Conservation (phyloP, 305 asterid species). For the Coffea humblotiana region DNA sequence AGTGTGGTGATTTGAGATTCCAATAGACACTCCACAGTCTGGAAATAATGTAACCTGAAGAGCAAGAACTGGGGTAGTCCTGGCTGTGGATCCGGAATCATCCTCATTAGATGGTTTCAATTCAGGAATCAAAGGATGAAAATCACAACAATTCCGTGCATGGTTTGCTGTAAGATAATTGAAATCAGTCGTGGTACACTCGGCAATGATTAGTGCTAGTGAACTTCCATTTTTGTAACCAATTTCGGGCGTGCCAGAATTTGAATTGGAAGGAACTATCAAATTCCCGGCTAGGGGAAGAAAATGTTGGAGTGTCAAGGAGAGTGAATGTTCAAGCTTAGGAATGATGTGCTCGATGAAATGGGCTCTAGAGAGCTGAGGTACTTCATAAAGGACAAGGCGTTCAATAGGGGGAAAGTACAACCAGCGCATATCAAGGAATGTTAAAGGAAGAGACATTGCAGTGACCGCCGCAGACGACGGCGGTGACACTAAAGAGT, state of each 20-base stretch:
- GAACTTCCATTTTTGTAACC: neutral
- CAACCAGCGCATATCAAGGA: neutral
- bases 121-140: conserved; percentile 10
- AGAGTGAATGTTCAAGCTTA: neutral
- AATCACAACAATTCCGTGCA: neutral
- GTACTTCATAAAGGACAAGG: neutral
- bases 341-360: neutral
- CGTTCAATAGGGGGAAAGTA: neutral
- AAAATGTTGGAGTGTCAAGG: neutral
- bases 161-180: neutral
- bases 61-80: neutral
- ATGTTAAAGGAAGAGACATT: neutral
- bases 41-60: conserved; percentile 19
- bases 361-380: neutral
- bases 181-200: neutral
- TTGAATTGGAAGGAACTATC: neutral
- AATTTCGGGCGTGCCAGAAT: conserved; percentile 10
- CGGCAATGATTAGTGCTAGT: neutral
- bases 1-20: conserved; percentile 15
- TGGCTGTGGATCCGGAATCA: neutral
- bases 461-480: neutral
- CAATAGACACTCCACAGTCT: conserved; percentile 1
- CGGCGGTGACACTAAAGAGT: too few relatives aligned
- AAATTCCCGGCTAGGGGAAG: neutral
- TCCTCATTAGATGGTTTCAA: neutral